phyloP scores from a whole-genome alignment of 257 asterid genomes.

The Solanum sparsipilum region DNA sequence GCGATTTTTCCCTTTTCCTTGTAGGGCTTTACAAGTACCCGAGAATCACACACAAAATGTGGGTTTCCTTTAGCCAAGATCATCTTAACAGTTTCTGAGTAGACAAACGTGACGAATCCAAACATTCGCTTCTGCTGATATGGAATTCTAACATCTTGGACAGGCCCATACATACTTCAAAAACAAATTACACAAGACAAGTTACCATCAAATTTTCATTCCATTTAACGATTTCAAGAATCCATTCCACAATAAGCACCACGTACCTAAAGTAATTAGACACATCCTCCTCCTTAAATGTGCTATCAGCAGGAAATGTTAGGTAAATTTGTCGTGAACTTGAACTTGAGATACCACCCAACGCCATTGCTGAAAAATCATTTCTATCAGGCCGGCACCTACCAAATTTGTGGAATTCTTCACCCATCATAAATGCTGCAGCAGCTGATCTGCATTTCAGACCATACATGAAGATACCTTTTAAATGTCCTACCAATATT shows the following conservation, averaged over 20 bases:
- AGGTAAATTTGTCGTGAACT: constrained; percentile 72
- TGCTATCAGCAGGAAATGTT: constrained; percentile 91
- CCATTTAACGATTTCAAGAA: not conserved
- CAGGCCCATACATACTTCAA: constrained; percentile 63
- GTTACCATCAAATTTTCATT: not conserved
- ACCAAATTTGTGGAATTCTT: constrained; percentile 28
- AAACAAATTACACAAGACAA: not conserved
- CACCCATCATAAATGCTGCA: constrained; percentile 28
- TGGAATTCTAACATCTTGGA: constrained; percentile 66
- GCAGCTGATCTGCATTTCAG: constrained; percentile 19
- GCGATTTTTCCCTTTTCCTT: constrained; percentile 64
- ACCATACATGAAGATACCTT: not conserved
- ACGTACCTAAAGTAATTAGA: constrained; percentile 68
- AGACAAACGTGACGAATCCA: constrained; percentile 77
- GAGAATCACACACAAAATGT: constrained; percentile 47
- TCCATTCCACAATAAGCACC: not conserved
- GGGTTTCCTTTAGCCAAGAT: constrained; percentile 62
- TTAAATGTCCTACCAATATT: not conserved
- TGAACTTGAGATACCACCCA: constrained; percentile 44
- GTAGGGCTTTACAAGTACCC: constrained; percentile 64
- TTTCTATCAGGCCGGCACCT: constrained; percentile 25
- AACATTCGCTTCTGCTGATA: constrained; percentile 74
- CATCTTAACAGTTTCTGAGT: constrained; percentile 47
- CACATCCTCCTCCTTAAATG: constrained; percentile 86
- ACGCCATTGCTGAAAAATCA: constrained; percentile 46